A percentile compares a stretch with the other conserved stretches of the same genome.
Evolutionary conservation across 768 basidiomycete genomes (phyloP).

Genomic region (Cyclocybe aegerita): DNA sequence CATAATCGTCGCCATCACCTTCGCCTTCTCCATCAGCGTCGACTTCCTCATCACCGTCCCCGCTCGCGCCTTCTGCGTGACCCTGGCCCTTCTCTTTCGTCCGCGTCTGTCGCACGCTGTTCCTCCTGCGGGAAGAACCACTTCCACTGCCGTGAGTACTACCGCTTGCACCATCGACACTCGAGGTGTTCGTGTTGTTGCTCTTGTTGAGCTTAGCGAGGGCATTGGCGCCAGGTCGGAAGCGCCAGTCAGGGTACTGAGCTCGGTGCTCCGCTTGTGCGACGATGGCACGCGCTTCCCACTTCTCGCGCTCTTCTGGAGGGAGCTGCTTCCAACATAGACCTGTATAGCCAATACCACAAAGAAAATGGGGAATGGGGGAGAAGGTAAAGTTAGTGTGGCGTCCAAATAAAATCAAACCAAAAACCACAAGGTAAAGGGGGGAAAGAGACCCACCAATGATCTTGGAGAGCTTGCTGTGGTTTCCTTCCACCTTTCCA

Average conservation of each 20-base stretch:
- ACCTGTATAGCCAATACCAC: slow-evolving; percentile 37
- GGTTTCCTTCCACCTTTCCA: slow-evolving; percentile 77
- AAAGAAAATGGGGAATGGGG: too few species aligned
- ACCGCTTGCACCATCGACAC: too few species aligned
- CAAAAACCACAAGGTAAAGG: background rate
- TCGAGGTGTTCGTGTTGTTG: too few species aligned
- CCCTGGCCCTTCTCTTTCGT: slow-evolving; percentile 22
- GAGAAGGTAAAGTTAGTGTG: slow-evolving; percentile 2
- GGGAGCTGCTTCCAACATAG: slow-evolving; percentile 75
- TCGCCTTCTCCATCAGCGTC: slow-evolving; percentile 2
- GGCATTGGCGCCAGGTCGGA: slow-evolving; percentile 59
- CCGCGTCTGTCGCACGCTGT: background rate
- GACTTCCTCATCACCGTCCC: slow-evolving; percentile 10
- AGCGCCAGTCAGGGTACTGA: slow-evolving; percentile 81
- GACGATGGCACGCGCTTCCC: slow-evolving; percentile 72
- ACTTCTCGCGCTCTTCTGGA: slow-evolving; percentile 63
- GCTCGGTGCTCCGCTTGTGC: slow-evolving; percentile 75
- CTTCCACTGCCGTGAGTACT: too few species aligned
- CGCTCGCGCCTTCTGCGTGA: slow-evolving; percentile 27
- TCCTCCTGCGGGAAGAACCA: too few species aligned
- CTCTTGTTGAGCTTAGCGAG: slow-evolving; percentile 31
- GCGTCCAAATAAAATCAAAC: background rate
- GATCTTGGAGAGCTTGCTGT: slow-evolving; percentile 78
- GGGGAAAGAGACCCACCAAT: slow-evolving; percentile 49
- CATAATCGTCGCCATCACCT: slow-evolving; percentile 4